These are phyloP conservation scores for Pholiota adiposa DNA, from an alignment of 1,284 basidiomycete species.

Conservation along the genomic window DNA sequence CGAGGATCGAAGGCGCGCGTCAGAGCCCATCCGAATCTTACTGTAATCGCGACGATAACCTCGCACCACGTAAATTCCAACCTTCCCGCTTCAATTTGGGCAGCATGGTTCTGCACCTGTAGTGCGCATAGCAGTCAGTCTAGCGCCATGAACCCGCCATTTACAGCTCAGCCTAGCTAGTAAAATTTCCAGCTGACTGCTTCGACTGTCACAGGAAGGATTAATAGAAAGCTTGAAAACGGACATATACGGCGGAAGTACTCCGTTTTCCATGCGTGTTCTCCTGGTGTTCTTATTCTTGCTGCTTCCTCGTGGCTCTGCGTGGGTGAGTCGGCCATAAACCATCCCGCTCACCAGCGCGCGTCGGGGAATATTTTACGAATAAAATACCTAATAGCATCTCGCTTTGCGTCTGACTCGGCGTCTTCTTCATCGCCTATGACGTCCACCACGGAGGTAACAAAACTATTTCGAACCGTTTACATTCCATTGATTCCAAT, in stretches of 20 bases:
- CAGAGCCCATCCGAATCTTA: not conserved
- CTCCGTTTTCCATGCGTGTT: not conserved
- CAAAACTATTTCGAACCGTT: not conserved
- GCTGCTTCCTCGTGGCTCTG: conserved; percentile 5
- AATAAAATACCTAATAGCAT: not conserved
- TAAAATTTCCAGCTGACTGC: not conserved
- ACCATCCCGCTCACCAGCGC: not conserved
- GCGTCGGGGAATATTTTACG: not conserved
- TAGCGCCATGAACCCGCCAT: not conserved
- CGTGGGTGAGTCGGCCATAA: conserved; percentile 2
- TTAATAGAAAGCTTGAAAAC: not conserved
- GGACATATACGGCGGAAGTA: not conserved
- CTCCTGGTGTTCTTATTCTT: not conserved
- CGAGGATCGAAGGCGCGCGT: conserved; percentile 2
- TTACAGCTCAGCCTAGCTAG: not conserved
- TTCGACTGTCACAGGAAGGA: conserved; percentile 2
- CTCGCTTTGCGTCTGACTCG: not conserved
- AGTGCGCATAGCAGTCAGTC: not conserved
- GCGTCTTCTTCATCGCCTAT: not conserved
- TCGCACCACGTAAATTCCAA: conserved; percentile 8
- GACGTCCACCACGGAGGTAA: not conserved
- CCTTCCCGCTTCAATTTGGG: not conserved
- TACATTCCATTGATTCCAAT: not conserved
- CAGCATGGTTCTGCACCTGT: not conserved
- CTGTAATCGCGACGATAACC: not conserved